These are phyloP conservation scores for Sphagnum contortum DNA, from an alignment of 225 moss, liverwort and hornwort species.

Conservation along the genomic window DNA sequence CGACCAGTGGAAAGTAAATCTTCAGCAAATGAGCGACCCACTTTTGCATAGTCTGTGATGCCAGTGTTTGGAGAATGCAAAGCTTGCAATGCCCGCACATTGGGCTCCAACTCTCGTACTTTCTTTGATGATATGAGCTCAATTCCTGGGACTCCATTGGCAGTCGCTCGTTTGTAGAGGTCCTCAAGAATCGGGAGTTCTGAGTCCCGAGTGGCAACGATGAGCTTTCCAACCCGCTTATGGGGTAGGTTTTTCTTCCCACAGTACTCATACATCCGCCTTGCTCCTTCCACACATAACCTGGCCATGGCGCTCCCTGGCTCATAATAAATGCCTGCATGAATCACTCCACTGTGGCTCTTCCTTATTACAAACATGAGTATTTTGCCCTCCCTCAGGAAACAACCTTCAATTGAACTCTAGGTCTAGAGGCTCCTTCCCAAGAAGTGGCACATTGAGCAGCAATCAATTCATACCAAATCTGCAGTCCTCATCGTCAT, in stretches of 20 bases:
- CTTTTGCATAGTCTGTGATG: slow-evolving; percentile 57
- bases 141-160: slow-evolving; percentile 70
- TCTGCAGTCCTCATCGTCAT: no score
- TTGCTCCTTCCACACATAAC: slow-evolving; percentile 59
- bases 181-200: slow-evolving; percentile 63
- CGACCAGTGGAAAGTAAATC: slow-evolving; percentile 50
- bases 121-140: slow-evolving; percentile 61
- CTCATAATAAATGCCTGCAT: slow-evolving; percentile 82
- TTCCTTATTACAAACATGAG: slow-evolving; percentile 7
- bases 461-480: no score
- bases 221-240: slow-evolving; percentile 75
- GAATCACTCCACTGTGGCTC: slow-evolving; percentile 75
- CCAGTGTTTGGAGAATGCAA: slow-evolving; percentile 84
- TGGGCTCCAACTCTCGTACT: slow-evolving; percentile 65
- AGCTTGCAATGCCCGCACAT: slow-evolving; percentile 58
- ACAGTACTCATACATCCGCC: slow-evolving; percentile 70
- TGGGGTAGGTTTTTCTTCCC: slow-evolving; percentile 55
- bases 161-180: slow-evolving; percentile 38
- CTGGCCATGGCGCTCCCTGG: slow-evolving; percentile 81
- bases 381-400: no score
- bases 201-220: slow-evolving; percentile 64
- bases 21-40: slow-evolving; percentile 56
- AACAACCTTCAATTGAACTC: no score
- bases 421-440: no score
- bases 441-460: no score